Evolutionary conservation across 176 grass and related monocot genomes (phyloP).

Genomic region (Oryza glumipatula): DNA sequence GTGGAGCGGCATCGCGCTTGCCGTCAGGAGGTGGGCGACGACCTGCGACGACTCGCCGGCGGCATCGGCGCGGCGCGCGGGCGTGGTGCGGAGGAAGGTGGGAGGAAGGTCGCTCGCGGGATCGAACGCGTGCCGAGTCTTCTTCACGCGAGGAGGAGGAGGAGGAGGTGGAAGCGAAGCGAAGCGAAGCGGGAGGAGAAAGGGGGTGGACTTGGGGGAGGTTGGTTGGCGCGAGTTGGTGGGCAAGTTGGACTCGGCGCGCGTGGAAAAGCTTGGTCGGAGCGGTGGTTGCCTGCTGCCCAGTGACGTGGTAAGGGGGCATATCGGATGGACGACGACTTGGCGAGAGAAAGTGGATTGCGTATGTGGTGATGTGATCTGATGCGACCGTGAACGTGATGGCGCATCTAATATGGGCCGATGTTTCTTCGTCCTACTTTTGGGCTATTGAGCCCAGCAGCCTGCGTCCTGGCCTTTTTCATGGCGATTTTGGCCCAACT

Average conservation of each 20-base stretch:
- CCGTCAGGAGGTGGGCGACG: constrained; percentile 40
- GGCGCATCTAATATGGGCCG: not conserved
- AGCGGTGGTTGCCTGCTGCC: not conserved
- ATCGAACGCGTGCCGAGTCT: constrained; percentile 1
- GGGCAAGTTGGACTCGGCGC: not conserved
- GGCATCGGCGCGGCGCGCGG: constrained; percentile 27
- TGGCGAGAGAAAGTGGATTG: not conserved
- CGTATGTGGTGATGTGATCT: not conserved
- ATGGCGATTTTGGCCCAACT: not conserved
- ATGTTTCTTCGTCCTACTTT: too few species aligned
- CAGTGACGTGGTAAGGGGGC: not conserved
- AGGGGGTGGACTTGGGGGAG: not conserved
- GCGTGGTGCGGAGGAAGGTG: constrained; percentile 31
- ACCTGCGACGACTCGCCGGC: not conserved
- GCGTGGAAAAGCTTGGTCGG: not conserved
- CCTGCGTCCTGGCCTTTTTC: too few species aligned
- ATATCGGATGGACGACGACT: not conserved
- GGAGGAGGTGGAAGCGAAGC: not conserved
- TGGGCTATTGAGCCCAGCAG: too few species aligned
- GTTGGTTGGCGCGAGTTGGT: not conserved
- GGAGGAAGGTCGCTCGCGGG: constrained; percentile 20
- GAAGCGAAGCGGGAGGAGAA: not conserved
- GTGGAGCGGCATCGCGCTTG: constrained; percentile 16
- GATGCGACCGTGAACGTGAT: not conserved
- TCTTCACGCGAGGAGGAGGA: not conserved